Conservation (phyloP, 768 basidiomycete species). For the Pisolithus tinctorius region DNA sequence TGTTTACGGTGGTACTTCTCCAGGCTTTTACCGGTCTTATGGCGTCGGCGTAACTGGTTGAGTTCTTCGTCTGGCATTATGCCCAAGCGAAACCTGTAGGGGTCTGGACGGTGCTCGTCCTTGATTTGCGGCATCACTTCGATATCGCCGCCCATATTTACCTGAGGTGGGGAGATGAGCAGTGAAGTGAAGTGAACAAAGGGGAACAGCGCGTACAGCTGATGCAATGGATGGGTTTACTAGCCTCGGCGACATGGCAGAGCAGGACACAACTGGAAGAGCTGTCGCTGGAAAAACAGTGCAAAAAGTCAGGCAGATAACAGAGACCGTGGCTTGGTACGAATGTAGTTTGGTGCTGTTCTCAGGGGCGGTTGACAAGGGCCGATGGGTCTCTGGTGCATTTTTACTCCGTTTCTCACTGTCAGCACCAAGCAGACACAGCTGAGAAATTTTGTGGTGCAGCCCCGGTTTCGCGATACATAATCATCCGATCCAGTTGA, state of each 20-base stretch:
- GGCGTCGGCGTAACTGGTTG: conserved; percentile 47
- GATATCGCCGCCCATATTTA: conserved; percentile 17
- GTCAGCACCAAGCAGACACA: no score
- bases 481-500: no score
- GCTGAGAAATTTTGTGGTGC: no score
- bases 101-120: conserved; percentile 41
- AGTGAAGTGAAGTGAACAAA: neutral
- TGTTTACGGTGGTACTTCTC: conserved; percentile 65
- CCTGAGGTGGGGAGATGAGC: neutral
- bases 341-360: no score
- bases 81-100: conserved; percentile 58
- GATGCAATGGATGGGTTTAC: conserved; percentile 1
- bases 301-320: no score
- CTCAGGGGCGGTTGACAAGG: no score
- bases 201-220: conserved; percentile 6
- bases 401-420: no score
- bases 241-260: conserved; percentile 28
- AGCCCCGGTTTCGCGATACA: no score
- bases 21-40: conserved; percentile 53
- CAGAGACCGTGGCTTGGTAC: no score
- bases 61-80: conserved; percentile 60
- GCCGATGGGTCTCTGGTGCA: no score
- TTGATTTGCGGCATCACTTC: conserved; percentile 36
- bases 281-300: no score
- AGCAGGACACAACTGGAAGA: conserved; percentile 22